A percentile compares a stretch with the other conserved stretches of the same genome.
Conservation (phyloP, 2,329 filamentous ascomycete species). For the Blastomyces emzantsi region DNA sequence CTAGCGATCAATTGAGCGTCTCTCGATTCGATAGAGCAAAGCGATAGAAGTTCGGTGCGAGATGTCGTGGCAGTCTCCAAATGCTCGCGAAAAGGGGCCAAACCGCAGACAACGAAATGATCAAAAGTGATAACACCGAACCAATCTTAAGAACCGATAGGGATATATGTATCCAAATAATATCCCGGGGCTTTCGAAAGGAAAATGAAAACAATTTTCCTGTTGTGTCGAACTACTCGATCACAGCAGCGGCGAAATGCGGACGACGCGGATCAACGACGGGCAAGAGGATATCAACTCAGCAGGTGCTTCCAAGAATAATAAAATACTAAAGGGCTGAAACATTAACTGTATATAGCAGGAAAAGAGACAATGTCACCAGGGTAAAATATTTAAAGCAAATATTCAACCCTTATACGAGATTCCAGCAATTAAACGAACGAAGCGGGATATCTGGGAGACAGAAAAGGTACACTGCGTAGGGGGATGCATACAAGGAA, state of each 20-base stretch:
- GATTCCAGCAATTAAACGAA: background rate
- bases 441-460: background rate
- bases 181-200: background rate
- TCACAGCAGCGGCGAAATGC: background rate
- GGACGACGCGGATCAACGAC: background rate
- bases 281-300: background rate
- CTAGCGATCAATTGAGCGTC: background rate
- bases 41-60: background rate
- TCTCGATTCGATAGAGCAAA: background rate
- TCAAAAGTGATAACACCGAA: background rate
- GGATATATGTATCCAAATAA: background rate
- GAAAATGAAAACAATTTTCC: background rate
- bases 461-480: background rate
- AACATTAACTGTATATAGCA: background rate
- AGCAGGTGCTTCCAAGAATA: background rate
- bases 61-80: constrained; percentile 4
- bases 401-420: background rate
- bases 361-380: background rate
- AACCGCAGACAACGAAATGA: background rate
- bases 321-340: background rate
- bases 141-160: background rate
- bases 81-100: background rate
- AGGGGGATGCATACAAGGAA: background rate
- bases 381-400: background rate
- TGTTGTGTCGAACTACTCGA: background rate